Conservation (phyloP, 345 rosid genomes). For the Salix exigua region DNA sequence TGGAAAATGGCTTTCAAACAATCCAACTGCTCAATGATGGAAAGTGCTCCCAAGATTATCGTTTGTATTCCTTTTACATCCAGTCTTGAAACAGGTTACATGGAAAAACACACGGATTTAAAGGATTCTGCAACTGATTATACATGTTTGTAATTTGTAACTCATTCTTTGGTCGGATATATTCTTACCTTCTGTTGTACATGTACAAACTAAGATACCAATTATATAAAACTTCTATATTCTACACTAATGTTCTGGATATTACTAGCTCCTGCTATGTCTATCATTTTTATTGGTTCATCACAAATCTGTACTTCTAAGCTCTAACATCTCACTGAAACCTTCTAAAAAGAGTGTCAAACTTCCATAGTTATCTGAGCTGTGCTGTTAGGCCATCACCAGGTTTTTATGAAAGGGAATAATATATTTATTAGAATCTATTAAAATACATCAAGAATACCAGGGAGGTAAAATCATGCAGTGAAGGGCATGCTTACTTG, state of each 20-base stretch:
- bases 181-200: background rate
- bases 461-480: background rate
- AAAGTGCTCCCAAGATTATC: background rate
- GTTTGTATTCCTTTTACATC: background rate
- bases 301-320: too few species aligned
- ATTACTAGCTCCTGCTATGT: too few species aligned
- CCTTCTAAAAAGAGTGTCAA: too few species aligned
- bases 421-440: too few species aligned
- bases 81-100: background rate
- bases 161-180: background rate
- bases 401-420: too few species aligned
- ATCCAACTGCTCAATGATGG: constrained; percentile 11
- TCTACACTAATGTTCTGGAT: too few species aligned
- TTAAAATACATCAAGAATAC: background rate
- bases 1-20: constrained; percentile 26
- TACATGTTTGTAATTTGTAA: background rate
- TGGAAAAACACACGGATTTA: background rate
- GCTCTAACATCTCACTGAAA: too few species aligned
- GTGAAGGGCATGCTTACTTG: background rate
- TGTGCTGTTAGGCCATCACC: too few species aligned
- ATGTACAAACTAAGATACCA: too few species aligned
- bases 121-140: background rate
- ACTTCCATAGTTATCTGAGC: too few species aligned
- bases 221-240: too few species aligned
- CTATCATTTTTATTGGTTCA: too few species aligned